phyloP scores from a whole-genome alignment of 805 yeast genomes.

The Nakazawaea laoshanensis region DNA sequence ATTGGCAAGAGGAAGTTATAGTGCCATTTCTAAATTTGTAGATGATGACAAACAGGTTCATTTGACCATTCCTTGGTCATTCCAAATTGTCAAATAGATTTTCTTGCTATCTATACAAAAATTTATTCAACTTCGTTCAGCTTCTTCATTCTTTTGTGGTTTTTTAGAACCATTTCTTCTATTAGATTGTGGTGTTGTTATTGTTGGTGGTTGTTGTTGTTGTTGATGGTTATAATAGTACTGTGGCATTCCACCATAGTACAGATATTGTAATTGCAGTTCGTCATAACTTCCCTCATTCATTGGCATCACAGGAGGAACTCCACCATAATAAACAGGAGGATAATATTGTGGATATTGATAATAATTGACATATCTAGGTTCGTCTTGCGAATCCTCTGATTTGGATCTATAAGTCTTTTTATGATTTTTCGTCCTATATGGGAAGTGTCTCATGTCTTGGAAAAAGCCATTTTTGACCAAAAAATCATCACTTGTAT shows the following conservation, averaged over 20 bases:
- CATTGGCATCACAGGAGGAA: too few species aligned
- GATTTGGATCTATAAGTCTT: too few species aligned
- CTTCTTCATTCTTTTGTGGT: background rate
- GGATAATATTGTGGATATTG: conserved; percentile 4
- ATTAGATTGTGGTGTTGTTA: background rate
- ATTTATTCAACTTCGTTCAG: too few species aligned
- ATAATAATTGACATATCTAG: too few species aligned
- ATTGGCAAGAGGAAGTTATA: conserved; percentile 79
- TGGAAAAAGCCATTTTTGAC: conserved; percentile 7
- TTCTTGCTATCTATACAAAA: background rate
- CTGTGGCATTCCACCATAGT: too few species aligned
- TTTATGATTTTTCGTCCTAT: too few species aligned
- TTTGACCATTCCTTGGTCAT: conserved; percentile 75
- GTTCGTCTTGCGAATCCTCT: too few species aligned
- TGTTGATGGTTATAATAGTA: conserved; percentile 1
- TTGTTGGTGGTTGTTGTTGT: conserved; percentile 1
- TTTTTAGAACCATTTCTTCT: background rate
- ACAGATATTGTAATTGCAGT: too few species aligned
- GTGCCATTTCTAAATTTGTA: conserved; percentile 71
- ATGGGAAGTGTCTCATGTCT: too few species aligned
- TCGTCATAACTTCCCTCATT: too few species aligned
- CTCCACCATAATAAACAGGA: too few species aligned
- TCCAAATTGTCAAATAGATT: conserved; percentile 59
- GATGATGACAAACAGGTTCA: conserved; percentile 81
- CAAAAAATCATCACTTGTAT: conserved; percentile 10